phyloP scores from a whole-genome alignment of 2,329 filamentous ascomycete genomes.

The Hirsutella minnesotensis region DNA sequence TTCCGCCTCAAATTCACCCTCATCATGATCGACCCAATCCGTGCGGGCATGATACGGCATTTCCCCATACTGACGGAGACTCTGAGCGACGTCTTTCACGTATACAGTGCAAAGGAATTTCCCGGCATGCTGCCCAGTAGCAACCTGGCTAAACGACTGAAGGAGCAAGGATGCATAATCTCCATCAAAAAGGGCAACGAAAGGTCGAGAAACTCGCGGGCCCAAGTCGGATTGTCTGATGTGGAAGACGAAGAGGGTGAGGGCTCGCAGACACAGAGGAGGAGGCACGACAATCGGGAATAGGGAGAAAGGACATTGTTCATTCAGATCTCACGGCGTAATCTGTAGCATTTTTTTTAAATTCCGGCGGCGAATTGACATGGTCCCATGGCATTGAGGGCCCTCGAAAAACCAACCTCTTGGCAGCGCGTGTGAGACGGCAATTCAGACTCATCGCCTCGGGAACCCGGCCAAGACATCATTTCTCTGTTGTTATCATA shows the following conservation, averaged over 20 bases:
- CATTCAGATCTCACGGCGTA: no score
- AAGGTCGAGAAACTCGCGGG: constrained; percentile 24
- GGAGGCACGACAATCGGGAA: constrained; percentile 6
- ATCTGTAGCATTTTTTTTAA: background rate
- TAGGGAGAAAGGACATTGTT: background rate
- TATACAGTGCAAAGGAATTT: constrained; percentile 78
- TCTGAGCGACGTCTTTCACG: constrained; percentile 62
- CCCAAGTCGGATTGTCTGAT: constrained; percentile 8
- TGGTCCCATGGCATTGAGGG: background rate
- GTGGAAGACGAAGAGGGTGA: constrained; percentile 6
- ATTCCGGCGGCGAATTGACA: background rate
- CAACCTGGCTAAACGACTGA: constrained; percentile 58
- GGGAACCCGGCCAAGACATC: no score
- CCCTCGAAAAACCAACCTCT: no score
- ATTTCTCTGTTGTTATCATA: no score
- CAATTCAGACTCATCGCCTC: no score
- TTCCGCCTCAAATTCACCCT: constrained; percentile 66
- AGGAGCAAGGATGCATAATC: constrained; percentile 71
- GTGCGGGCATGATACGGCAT: constrained; percentile 31
- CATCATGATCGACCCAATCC: constrained; percentile 54
- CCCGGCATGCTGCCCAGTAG: constrained; percentile 75
- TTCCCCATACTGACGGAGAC: constrained; percentile 38
- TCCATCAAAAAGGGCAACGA: constrained; percentile 81
- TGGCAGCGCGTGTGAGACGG: no score
- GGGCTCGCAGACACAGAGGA: constrained; percentile 5